Evolutionary conservation across 345 rosid species (phyloP), one percentile per base, ranked within the genome.

Genomic region (Mercurialis annua): DNA sequence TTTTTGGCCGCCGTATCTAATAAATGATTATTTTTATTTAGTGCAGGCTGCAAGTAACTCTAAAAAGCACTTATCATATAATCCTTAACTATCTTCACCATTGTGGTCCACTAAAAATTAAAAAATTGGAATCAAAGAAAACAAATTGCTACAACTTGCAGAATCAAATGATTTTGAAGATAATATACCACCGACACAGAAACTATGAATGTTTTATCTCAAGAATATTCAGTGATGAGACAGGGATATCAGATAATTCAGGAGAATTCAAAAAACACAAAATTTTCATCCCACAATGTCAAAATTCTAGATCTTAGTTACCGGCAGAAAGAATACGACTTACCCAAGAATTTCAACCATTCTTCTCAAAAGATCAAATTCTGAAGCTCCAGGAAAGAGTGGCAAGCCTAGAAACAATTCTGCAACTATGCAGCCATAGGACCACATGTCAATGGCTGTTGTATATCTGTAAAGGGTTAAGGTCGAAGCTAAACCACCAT

Each of bases 351-450:
- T 91, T 81, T 83, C 79, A 67, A 91, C 71, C 98, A 94, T 94
- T 80, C 99, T 83, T 75, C 86, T 84, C 76, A 92, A 80, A 54
- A 94, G 89, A 83, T 92, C 98, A 79, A 92, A 92, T 76, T 94
- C 99, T 72, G 99, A 94, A 72, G 93, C 97, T 80, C 99, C 99
- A 50, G 99, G 98, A 77, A 94, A 94, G 49, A 94, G 82, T 7
- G 99, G 99, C 82, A 92, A 78, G 70, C 99, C 99, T 67, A 94
- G 87, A 82, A 89, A 94, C 68, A 94, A 80, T 76, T 94, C 99
- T n/a, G 99, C 99, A 2, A 94, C 99, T 74, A 94, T 89, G 87
- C 99, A 94, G 50, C 99, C 99, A 69, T 91, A 86, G 77, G 99
- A 94, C 99, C 98, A 94, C 99, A 94, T 94, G 80, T 94, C 99